Conservation (phyloP, 768 basidiomycete species). For the Cubamyces sp. region DNA sequence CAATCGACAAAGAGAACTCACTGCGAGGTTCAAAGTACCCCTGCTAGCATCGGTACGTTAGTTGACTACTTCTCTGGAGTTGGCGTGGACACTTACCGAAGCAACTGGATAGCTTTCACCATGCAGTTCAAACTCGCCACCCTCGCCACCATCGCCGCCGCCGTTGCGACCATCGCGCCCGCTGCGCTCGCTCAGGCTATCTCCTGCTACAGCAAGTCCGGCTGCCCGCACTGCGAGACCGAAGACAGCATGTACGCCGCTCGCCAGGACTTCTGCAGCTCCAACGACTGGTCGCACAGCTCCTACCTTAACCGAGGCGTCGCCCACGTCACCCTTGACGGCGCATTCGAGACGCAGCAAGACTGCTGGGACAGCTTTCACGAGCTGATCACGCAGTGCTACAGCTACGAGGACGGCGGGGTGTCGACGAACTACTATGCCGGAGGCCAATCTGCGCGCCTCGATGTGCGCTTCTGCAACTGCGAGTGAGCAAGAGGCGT, state of each 20-base stretch:
- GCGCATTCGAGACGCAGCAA: not conserved
- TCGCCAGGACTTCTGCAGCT: not conserved
- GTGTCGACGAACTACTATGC: not conserved
- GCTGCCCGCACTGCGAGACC: not conserved
- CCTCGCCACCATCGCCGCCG: not conserved
- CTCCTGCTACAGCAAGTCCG: not conserved
- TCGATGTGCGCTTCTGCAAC: slow-evolving; percentile 1
- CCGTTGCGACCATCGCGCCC: not conserved
- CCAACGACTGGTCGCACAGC: not conserved
- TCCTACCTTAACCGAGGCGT: not conserved
- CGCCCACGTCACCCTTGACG: not conserved
- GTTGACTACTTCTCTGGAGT: too few species aligned
- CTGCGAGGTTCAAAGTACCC: too few species aligned
- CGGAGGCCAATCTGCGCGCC: not conserved
- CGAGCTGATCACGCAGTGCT: slow-evolving; percentile 1
- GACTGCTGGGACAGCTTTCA: not conserved
- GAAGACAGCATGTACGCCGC: not conserved
- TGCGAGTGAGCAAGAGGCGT: not conserved
- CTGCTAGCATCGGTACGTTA: too few species aligned
- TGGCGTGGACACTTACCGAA: too few species aligned
- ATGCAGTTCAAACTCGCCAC: not conserved
- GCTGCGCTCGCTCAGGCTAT: not conserved
- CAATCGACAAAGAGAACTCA: too few species aligned
- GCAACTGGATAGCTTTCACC: too few species aligned
- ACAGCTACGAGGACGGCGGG: not conserved